These are phyloP conservation scores for Phytophthora kernoviae DNA, from an alignment of 352 stramenopile species.

Conservation along the genomic window DNA sequence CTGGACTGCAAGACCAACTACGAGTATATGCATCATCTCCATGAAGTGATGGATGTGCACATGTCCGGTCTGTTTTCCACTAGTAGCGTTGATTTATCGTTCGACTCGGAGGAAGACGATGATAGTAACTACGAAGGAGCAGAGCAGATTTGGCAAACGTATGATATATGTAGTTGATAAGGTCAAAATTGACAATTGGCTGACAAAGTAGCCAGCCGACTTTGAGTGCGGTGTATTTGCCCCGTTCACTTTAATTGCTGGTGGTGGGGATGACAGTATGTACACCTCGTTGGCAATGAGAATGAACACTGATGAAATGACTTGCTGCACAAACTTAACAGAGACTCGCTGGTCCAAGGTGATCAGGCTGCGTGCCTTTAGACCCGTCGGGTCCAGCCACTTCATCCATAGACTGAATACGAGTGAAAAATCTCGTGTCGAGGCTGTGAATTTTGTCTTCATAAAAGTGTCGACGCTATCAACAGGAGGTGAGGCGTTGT, in stretches of 20 bases:
- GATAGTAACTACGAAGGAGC: conserved; percentile 2
- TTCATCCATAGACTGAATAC: conserved; percentile 2
- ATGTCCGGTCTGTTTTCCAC: conserved; percentile 7
- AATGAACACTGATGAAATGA: conserved; percentile 3
- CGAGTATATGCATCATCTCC: conserved; percentile 26
- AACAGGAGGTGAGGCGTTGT: neutral
- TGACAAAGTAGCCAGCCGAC: too few species aligned
- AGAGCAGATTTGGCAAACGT: neutral
- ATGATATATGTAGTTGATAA: too few species aligned
- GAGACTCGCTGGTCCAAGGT: neutral
- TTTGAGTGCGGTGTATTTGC: too few species aligned
- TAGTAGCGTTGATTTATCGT: neutral
- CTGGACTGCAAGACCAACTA: conserved; percentile 52
- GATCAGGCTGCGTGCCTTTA: neutral
- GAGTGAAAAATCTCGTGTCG: neutral
- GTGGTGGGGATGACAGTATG: too few species aligned
- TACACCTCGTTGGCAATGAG: conserved; percentile 1
- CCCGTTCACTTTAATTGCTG: too few species aligned
- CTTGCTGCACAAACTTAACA: neutral
- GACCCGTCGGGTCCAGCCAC: neutral
- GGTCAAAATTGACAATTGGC: too few species aligned
- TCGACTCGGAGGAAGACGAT: neutral
- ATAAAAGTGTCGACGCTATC: neutral
- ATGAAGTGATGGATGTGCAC: conserved; percentile 24
- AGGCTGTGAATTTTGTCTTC: conserved; percentile 8